phyloP scores from a whole-genome alignment of 768 basidiomycete species.

The Leccinellum albellum region DNA sequence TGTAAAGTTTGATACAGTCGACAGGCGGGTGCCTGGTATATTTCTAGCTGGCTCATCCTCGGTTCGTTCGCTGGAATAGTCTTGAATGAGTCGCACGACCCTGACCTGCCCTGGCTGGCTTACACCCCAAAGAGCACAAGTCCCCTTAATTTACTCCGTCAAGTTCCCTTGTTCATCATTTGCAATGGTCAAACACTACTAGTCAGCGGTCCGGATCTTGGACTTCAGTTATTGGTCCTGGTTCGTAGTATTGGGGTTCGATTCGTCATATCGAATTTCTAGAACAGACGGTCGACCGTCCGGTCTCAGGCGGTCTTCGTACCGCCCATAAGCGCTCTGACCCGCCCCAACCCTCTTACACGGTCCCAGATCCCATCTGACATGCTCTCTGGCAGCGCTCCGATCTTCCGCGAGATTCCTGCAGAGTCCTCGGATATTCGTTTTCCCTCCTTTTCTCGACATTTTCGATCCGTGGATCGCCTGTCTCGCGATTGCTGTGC shows the following conservation, averaged over 20 bases:
- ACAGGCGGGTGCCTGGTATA: not conserved
- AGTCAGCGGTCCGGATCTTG: not conserved
- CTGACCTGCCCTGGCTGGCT: not conserved
- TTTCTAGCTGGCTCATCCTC: not conserved
- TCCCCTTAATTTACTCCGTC: not conserved
- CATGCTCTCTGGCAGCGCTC: slow-evolving; percentile 38
- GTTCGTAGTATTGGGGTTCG: not conserved
- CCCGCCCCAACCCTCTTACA: not conserved
- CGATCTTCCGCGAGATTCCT: slow-evolving; percentile 48
- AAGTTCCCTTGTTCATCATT: not conserved
- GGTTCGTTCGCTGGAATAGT: not conserved
- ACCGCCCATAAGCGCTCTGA: slow-evolving; percentile 1
- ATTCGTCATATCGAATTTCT: not conserved
- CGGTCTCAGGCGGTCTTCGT: slow-evolving; percentile 6
- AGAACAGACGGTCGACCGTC: not conserved
- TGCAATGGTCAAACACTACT: not conserved
- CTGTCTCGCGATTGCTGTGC: slow-evolving; percentile 49
- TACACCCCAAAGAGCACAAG: not conserved
- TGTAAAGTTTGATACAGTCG: not conserved
- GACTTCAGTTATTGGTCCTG: not conserved
- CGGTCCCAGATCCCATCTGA: not conserved
- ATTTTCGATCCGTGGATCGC: slow-evolving; percentile 55
- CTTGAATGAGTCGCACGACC: not conserved
- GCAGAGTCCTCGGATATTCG: slow-evolving; percentile 50
- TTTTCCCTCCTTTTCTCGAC: slow-evolving; percentile 34